Base-by-base conservation (phyloP, 169 alveolate species). In the Pseudocohnilembus persalinus region DNA sequence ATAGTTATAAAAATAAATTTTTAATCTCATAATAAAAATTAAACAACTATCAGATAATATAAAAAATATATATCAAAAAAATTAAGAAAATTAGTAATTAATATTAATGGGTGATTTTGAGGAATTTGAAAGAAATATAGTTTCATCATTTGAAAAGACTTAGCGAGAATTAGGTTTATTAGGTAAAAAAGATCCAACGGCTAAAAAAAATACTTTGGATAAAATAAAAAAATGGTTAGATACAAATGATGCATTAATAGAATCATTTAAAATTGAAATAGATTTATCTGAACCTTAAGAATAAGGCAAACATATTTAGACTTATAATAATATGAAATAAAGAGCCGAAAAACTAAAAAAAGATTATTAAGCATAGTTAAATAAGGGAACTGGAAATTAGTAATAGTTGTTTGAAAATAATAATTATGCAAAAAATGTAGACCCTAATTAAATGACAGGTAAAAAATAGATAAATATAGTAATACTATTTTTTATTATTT, bases 61-160 rank as follows among this genome's bases (percentile, higher is more conserved):
- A n/a, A n/a, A n/a, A n/a, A n/a, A n/a, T n/a, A n/a, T n/a, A n/a
- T n/a, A n/a, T n/a, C n/a, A n/a, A n/a, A n/a, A n/a, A n/a, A n/a
- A n/a, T n/a, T n/a, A n/a, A n/a, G n/a, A n/a, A n/a, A n/a, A n/a
- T n/a, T n/a, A n/a, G n/a, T n/a, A n/a, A n/a, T n/a, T n/a, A n/a
- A n/a, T n/a, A n/a, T n/a, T n/a, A 73, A 84, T 84, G 89, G 68
- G 84, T 68, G 89, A 84, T 76, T 77, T 77, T 4, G 81, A 84
- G 29, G 89, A 84, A 29, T 84, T 76, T 64, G 89, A 84, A 30
- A 63, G 77, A 0, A 84, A 72, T 29, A 28, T 84, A n/a, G 77
- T 77, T 77, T 35, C 76, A 20, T 76, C 34, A 31, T 31, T 84
- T 20, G 89, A 84, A 31, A 77, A 64, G n/a, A 64, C 77, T 24